Evolutionary conservation across 495 filamentous ascomycete species (phyloP).

Genomic region (Penicillium chermesinum): DNA sequence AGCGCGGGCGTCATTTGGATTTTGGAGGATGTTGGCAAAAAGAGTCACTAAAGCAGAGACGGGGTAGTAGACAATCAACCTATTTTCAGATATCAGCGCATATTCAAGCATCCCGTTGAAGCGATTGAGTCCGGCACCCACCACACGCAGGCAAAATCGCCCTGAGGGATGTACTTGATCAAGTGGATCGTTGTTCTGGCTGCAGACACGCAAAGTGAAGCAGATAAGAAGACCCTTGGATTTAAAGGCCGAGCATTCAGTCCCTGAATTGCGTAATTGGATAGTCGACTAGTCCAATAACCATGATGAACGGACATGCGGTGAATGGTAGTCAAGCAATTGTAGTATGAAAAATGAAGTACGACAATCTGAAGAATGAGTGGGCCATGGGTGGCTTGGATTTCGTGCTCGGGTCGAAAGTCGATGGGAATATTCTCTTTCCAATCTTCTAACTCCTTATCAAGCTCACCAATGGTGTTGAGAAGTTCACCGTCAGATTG

Average conservation of each 20-base stretch:
- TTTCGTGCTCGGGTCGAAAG: constrained; percentile 91
- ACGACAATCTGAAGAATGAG: constrained; percentile 89
- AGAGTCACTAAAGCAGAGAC: constrained; percentile 93
- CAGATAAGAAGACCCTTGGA: constrained; percentile 90
- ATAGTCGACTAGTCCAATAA: constrained; percentile 93
- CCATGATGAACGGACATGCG: constrained; percentile 98
- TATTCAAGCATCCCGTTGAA: neutral
- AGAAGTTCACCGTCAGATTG: constrained; percentile 90
- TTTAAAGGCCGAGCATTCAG: constrained; percentile 87
- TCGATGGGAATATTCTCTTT: constrained; percentile 92
- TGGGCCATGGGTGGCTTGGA: constrained; percentile 82
- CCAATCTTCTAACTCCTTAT: constrained; percentile 91
- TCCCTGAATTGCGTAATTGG: constrained; percentile 92
- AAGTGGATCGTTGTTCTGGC: constrained; percentile 89
- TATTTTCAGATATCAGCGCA: constrained; percentile 21
- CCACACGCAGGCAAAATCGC: constrained; percentile 94
- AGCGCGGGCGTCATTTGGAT: constrained; percentile 83
- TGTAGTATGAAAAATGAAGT: constrained; percentile 95
- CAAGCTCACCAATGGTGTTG: constrained; percentile 93
- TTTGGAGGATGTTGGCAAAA: constrained; percentile 96
- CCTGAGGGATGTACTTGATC: constrained; percentile 92
- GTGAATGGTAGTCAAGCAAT: constrained; percentile 94
- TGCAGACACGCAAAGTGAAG: constrained; percentile 84
- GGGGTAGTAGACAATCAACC: constrained; percentile 95
- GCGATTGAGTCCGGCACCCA: constrained; percentile 40